Evolutionary conservation across 768 basidiomycete species (phyloP), one percentile per base, ranked within the genome.

Genomic region (Suillus discolor): DNA sequence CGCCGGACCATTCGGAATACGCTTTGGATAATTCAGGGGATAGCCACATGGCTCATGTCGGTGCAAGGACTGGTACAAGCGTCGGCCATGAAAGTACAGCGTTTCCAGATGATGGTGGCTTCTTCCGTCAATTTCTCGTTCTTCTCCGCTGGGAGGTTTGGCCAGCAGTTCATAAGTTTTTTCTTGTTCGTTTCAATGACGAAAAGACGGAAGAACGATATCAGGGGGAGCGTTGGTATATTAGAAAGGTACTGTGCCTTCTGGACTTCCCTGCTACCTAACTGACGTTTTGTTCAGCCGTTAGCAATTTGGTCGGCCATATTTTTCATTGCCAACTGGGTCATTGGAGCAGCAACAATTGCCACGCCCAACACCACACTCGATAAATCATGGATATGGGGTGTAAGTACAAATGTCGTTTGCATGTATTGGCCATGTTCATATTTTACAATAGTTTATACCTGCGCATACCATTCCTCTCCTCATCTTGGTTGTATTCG

Each of bases 321-420:
- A 11, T 93, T 90, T 82, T 80, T 90, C 49, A 79, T 91, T 61
- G 69, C 85, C 39, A 92, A 89, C 70, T 93, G 92, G 91, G 79
- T 85, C 23, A 81, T 92, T 47, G 89, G 83, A 6, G 80, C 81
- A 36, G 79, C 81, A 13, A 85, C 89, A 68, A 79, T 85, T 23
- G 79, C 84, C 8, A 74, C 72, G 34, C 83, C 84, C 15, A 67
- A 78, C 16, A 77, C 74, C 20, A 69, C 84, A 6, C 74, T 84
- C 44, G 90, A 93, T 75, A 83, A 87, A 69, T 79, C 87, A 28
- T 89, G 88, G 74, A 82, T 87, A 70, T 90, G 85, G 72, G 86
- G 80, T 20, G 80, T 85, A 62, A 67, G 83, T 71, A 6, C 39
- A 80, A 54, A 62, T 68, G 71, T 39, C 49, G 49, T 62, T 36